These are phyloP conservation scores for Aureobasidium mangrovei DNA, from an alignment of 2,329 filamentous ascomycete species.

Conservation along the genomic window DNA sequence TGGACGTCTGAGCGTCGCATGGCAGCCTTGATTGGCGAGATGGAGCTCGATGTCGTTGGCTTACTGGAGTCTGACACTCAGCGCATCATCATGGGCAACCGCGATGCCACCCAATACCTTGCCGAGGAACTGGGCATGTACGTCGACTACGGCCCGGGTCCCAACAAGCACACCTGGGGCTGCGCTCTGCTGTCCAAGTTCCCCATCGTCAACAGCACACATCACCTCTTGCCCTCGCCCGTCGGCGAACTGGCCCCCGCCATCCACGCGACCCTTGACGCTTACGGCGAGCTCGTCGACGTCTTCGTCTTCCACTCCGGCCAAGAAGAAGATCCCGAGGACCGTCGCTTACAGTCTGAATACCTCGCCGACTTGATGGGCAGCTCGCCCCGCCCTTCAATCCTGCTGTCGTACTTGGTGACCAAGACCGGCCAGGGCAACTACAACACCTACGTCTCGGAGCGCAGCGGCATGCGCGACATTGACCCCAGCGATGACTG, in stretches of 20 bases:
- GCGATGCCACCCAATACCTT: slow-evolving; percentile 88
- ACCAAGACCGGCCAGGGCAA: slow-evolving; percentile 86
- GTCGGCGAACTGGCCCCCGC: slow-evolving; percentile 92
- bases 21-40: slow-evolving; percentile 58
- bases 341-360: slow-evolving; percentile 74
- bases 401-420: slow-evolving; percentile 86
- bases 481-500: slow-evolving; percentile 88
- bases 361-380: slow-evolving; percentile 89
- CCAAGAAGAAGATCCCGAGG: slow-evolving; percentile 92
- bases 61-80: slow-evolving; percentile 88
- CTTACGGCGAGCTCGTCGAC: slow-evolving; percentile 82
- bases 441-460: slow-evolving; percentile 90
- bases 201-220: slow-evolving; percentile 92
- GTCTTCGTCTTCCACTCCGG: slow-evolving; percentile 98
- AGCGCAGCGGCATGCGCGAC: slow-evolving; percentile 83
- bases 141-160: slow-evolving; percentile 91
- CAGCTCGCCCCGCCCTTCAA: slow-evolving; percentile 64
- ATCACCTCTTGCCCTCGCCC: slow-evolving; percentile 86
- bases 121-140: slow-evolving; percentile 98
- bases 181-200: slow-evolving; percentile 90
- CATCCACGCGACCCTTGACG: slow-evolving; percentile 91
- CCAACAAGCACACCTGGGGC: slow-evolving; percentile 99
- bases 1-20: slow-evolving; percentile 91
- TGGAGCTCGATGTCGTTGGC: slow-evolving; percentile 97
- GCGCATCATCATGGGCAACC: slow-evolving; percentile 99